phyloP scores from a whole-genome alignment of 768 basidiomycete genomes.

The Fomitopsis serialis region DNA sequence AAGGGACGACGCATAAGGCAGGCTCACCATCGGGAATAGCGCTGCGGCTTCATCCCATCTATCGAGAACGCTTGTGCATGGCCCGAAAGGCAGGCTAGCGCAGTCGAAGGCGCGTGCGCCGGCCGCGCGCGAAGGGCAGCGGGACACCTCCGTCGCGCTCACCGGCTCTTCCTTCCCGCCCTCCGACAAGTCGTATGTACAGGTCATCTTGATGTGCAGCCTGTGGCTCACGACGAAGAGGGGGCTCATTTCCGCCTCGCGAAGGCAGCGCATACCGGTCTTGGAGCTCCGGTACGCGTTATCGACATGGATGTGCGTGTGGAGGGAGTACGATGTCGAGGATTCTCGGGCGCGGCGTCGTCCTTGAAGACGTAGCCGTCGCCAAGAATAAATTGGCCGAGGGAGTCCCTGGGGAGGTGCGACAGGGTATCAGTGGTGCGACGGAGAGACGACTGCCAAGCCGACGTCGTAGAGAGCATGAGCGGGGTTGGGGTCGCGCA shows the following conservation, averaged over 20 bases:
- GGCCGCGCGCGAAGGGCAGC: slow-evolving; percentile 16
- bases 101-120: slow-evolving; percentile 1
- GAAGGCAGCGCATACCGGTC: slow-evolving; percentile 39
- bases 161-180: slow-evolving; percentile 13
- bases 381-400: slow-evolving; percentile 42
- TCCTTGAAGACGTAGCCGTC: slow-evolving; percentile 48
- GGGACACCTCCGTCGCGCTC: slow-evolving; percentile 19
- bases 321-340: slow-evolving; percentile 54
- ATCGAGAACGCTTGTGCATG: slow-evolving; percentile 35
- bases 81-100: neutral
- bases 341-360: slow-evolving; percentile 19
- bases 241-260: slow-evolving; percentile 46
- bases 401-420: slow-evolving; percentile 40
- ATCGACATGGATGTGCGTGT: slow-evolving; percentile 47
- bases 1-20: slow-evolving; percentile 31
- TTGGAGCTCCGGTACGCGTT: slow-evolving; percentile 15
- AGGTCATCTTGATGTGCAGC: slow-evolving; percentile 46
- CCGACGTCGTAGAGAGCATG: slow-evolving; percentile 45
- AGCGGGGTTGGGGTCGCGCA: slow-evolving; percentile 49
- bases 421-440: slow-evolving; percentile 34
- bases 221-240: slow-evolving; percentile 54
- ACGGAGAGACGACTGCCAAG: slow-evolving; percentile 17
- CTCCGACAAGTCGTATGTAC: slow-evolving; percentile 46
- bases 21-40: slow-evolving; percentile 7
- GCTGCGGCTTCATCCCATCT: slow-evolving; percentile 8